phyloP scores from a whole-genome alignment of 2,329 filamentous ascomycete species.

The Podosphaera aphanis region DNA sequence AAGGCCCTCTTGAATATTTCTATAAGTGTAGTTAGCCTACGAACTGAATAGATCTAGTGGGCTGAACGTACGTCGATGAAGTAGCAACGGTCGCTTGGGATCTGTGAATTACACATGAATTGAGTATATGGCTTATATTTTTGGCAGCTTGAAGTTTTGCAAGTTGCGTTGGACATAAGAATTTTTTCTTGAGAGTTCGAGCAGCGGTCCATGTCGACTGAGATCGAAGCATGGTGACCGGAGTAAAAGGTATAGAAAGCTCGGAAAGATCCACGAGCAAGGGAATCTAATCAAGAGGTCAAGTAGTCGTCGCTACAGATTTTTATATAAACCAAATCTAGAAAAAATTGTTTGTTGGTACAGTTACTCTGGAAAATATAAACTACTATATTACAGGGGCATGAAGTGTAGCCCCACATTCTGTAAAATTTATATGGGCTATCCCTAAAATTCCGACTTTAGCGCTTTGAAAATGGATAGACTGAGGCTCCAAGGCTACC shows the following conservation, averaged over 20 bases:
- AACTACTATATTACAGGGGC: no score
- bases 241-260: background rate
- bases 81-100: conserved; percentile 26
- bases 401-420: no score
- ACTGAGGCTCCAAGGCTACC: no score
- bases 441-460: no score
- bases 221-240: conserved; percentile 23
- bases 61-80: conserved; percentile 9
- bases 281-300: no score
- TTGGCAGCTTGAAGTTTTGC: conserved; percentile 20
- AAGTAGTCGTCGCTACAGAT: no score
- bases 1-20: conserved; percentile 33
- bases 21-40: conserved; percentile 17
- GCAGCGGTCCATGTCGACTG: conserved; percentile 24
- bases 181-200: conserved; percentile 19
- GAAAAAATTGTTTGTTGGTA: no score
- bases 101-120: conserved; percentile 21
- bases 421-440: no score
- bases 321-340: no score
- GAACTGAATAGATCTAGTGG: conserved; percentile 8
- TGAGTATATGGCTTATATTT: conserved; percentile 14
- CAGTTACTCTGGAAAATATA: no score
- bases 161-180: conserved; percentile 17
- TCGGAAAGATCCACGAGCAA: no score
- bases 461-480: no score